Base-by-base conservation (phyloP, 352 stramenopile species). In the Pythium dissimile region DNA sequence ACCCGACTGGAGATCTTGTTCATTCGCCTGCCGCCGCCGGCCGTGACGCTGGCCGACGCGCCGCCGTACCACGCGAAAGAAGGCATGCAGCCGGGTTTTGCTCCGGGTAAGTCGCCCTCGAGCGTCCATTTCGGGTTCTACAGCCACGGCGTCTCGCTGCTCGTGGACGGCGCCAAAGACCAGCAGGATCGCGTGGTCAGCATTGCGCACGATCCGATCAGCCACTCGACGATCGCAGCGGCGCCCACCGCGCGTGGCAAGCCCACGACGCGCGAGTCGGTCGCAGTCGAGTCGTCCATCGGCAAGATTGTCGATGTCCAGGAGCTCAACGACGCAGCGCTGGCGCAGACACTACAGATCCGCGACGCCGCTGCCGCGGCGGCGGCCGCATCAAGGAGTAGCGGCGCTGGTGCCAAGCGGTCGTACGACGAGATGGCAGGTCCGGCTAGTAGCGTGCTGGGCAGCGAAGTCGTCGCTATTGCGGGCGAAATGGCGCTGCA, bases 51-150 rank as follows among this genome's bases (percentile, higher is more conserved):
- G 15, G 61, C 76, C 0, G 85, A 95, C 41, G 81, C 85, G 1
- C 85, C 85, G 5, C 80, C 84, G 35, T 95, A 93, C 62, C 85
- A 95, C 55, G 76, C 76, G 20, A 93, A 91, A 59, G 85, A 95
- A 71, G 85, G 85, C 3, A 90, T 95, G 77, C 81, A 92, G 62
- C 85, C 85, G 18, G 85, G 83, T 7, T 89, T 80, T 39, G 80
- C 80, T 0, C 82, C 85, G 0, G 85, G 85, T 11, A 95, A 93
- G 58, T 89, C 77, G 13, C 85, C 83, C 23, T 84, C 80, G 18
- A 71, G 84, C 5, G 80, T 95, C 26, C 84, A 93, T 66, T 75
- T 83, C 12, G 78, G 83, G 18, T 91, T 88, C 52, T 74, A 95
- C 54, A 80, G 78, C 37, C 79, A 89, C 47, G 85, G 85, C 8